These are phyloP conservation scores for Pythium apleroticum DNA, from an alignment of 352 stramenopile genomes.

Conservation along the genomic window DNA sequence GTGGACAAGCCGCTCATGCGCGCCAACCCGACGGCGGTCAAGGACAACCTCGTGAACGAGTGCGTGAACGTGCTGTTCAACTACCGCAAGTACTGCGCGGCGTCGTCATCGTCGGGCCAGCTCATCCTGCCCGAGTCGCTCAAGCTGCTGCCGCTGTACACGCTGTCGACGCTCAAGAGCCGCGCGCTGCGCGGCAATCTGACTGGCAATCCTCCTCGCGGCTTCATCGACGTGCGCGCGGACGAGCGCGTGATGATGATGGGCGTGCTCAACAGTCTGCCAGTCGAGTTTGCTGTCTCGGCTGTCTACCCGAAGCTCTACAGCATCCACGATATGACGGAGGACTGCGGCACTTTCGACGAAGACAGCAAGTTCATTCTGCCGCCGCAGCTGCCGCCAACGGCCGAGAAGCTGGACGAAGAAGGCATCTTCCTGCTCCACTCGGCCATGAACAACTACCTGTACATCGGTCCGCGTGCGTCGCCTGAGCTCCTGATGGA, in stretches of 20 bases:
- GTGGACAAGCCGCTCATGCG: slow-evolving; percentile 82
- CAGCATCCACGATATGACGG: slow-evolving; percentile 81
- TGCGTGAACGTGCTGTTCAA: slow-evolving; percentile 88
- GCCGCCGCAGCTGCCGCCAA: slow-evolving; percentile 70
- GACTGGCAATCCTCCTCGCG: slow-evolving; percentile 70
- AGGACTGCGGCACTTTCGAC: slow-evolving; percentile 77
- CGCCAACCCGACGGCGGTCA: slow-evolving; percentile 67
- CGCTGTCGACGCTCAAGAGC: slow-evolving; percentile 84
- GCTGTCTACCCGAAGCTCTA: slow-evolving; percentile 89
- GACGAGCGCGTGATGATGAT: slow-evolving; percentile 89
- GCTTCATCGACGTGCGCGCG: slow-evolving; percentile 83
- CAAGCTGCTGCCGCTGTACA: slow-evolving; percentile 90
- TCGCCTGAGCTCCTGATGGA: slow-evolving; percentile 69
- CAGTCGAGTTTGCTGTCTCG: slow-evolving; percentile 82
- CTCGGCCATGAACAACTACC: slow-evolving; percentile 83
- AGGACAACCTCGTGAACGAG: slow-evolving; percentile 81
- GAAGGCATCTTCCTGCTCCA: slow-evolving; percentile 88
- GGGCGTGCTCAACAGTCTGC: slow-evolving; percentile 72
- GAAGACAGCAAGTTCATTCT: slow-evolving; percentile 77
- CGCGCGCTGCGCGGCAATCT: slow-evolving; percentile 84
- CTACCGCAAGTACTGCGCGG: slow-evolving; percentile 91
- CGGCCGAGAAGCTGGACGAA: slow-evolving; percentile 85
- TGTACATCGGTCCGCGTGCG: slow-evolving; percentile 84
- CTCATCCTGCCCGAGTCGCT: slow-evolving; percentile 92
- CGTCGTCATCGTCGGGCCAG: slow-evolving; percentile 88